Evolutionary conservation across 805 yeast species (phyloP).

Genomic region (Candida corydali): DNA sequence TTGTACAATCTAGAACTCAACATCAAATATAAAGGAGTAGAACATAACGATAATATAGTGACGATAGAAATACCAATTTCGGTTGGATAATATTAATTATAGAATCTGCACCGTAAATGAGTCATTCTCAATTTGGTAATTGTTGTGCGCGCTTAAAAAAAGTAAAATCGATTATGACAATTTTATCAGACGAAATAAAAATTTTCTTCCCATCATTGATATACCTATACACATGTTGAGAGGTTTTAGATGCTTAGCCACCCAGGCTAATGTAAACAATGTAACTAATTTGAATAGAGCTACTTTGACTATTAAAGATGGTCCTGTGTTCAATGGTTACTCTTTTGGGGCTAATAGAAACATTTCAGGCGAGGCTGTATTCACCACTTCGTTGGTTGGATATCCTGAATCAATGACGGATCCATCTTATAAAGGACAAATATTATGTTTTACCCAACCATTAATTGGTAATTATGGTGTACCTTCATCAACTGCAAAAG

Average conservation of each 20-base stretch:
- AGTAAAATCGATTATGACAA: too few relatives aligned
- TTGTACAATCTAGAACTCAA: constrained; percentile 49
- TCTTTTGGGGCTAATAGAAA: constrained; percentile 95
- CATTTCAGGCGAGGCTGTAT: constrained; percentile 95
- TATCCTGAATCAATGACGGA: constrained; percentile 99
- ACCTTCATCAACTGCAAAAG: constrained; percentile 78
- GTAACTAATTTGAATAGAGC: constrained; percentile 65
- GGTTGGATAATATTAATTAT: constrained; percentile 22
- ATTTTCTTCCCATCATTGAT: not conserved
- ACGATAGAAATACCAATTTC: constrained; percentile 32
- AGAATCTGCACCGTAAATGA: not conserved
- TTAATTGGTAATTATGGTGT: constrained; percentile 98
- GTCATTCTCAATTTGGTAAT: constrained; percentile 7
- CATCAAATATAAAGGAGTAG: constrained; percentile 40
- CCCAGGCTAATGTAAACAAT: constrained; percentile 22
- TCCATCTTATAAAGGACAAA: constrained; percentile 97
- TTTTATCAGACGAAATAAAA: too few relatives aligned
- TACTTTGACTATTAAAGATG: constrained; percentile 84
- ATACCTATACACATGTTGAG: constrained; percentile 1
- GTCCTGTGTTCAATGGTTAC: constrained; percentile 88
- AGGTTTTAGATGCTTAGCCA: constrained; percentile 16
- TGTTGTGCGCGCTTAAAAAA: constrained; percentile 5
- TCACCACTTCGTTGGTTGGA: constrained; percentile 96
- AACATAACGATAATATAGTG: constrained; percentile 27
- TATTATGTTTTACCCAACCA: constrained; percentile 94